Percentiles rank a stretch among this genome's conserved stretches.
Conservation (phyloP, 371 early-diverging fungal genomes). For the Mortierella sp. region DNA sequence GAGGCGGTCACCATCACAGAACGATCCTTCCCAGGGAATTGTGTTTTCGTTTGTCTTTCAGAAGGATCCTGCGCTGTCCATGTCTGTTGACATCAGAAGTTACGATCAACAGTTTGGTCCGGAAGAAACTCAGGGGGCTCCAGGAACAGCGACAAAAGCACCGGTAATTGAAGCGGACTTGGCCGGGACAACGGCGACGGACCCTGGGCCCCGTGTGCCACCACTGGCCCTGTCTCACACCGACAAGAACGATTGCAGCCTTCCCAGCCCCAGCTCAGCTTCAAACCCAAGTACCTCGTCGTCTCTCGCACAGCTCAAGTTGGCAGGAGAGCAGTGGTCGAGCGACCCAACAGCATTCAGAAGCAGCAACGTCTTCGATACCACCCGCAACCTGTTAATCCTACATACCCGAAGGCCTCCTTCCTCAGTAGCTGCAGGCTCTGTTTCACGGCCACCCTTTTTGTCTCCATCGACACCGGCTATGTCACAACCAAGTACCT, state of each 20-base stretch:
- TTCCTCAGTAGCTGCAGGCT: conserved; percentile 6
- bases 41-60: conserved; percentile 50
- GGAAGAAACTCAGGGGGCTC: conserved; percentile 4
- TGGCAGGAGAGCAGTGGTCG: conserved; percentile 34
- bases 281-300: conserved; percentile 8
- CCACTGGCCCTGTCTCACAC: conserved; percentile 23
- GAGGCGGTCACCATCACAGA: conserved; percentile 41
- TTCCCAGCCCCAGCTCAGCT: conserved; percentile 3
- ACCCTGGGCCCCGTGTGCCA: conserved; percentile 2
- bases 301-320: conserved; percentile 11
- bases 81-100: conserved; percentile 48
- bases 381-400: conserved; percentile 41
- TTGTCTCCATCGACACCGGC: conserved; percentile 22
- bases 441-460: conserved; percentile 9
- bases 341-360: conserved; percentile 35
- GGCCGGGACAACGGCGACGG: neutral
- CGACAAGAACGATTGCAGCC: neutral
- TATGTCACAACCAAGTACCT: conserved; percentile 16
- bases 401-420: conserved; percentile 46
- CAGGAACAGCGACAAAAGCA: neutral
- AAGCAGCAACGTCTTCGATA: conserved; percentile 46
- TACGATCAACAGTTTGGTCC: conserved; percentile 48
- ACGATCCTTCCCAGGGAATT: conserved; percentile 47
- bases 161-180: conserved; percentile 1
- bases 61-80: conserved; percentile 40